Evolutionary conservation across 345 rosid species (phyloP).

Genomic region (Gossypium thurberi): DNA sequence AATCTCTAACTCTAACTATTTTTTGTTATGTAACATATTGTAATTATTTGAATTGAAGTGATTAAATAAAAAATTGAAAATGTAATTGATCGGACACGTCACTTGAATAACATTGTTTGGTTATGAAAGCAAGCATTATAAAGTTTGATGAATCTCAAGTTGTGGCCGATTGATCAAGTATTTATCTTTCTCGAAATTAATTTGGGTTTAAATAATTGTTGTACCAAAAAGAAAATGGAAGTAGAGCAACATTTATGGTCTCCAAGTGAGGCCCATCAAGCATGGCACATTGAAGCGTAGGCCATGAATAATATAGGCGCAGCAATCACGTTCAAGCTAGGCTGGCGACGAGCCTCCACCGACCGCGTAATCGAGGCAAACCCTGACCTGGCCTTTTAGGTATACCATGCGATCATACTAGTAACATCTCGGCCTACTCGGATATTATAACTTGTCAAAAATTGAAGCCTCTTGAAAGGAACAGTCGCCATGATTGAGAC

Average conservation of each 20-base stretch:
- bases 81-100: not conserved
- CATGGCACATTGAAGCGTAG: conserved; percentile 1
- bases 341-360: conserved; percentile 25
- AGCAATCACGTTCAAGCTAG: conserved; percentile 31
- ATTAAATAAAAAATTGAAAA: not conserved
- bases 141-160: too few relatives aligned
- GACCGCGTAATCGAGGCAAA: conserved; percentile 13
- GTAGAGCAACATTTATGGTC: not conserved
- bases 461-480: not conserved
- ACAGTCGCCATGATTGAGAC: conserved; percentile 2
- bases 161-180: too few relatives aligned
- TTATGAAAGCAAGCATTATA: too few relatives aligned
- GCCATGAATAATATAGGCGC: not conserved
- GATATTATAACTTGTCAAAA: not conserved
- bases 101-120: too few relatives aligned
- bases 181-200: too few relatives aligned
- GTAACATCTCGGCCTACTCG: conserved; percentile 22
- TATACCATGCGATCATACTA: conserved; percentile 9
- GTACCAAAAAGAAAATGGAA: not conserved
- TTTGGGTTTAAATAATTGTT: not conserved
- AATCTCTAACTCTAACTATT: too few relatives aligned
- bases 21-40: too few relatives aligned
- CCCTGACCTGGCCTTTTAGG: conserved; percentile 24
- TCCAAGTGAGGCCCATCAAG: conserved; percentile 6
- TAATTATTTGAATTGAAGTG: not conserved